Conservation (phyloP, 768 basidiomycete genomes). For the Russula brevipes region DNA sequence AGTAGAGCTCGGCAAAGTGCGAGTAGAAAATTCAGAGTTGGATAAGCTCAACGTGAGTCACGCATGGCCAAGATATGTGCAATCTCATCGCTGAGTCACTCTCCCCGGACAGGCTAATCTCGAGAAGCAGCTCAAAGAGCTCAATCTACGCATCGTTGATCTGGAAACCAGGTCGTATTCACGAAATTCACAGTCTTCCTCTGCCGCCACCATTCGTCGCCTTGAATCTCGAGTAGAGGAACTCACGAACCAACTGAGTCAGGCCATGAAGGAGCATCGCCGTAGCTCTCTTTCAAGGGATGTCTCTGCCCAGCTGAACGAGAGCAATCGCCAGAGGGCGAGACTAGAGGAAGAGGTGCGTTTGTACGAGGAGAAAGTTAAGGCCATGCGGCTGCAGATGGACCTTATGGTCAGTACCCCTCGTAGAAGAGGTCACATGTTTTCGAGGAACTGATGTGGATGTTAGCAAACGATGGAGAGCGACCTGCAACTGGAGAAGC, state of each 20-base stretch:
- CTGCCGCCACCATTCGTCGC: conserved; percentile 45
- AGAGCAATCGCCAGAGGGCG: conserved; percentile 55
- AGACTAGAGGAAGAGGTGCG: conserved; percentile 65
- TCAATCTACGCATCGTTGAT: conserved; percentile 78
- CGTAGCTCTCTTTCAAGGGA: conserved; percentile 41
- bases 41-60: conserved; percentile 67
- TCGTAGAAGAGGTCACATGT: not conserved
- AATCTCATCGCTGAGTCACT: not conserved
- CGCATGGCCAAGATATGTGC: conserved; percentile 15
- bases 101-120: conserved; percentile 54
- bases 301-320: conserved; percentile 48
- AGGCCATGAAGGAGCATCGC: conserved; percentile 44
- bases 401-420: conserved; percentile 51
- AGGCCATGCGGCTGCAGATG: conserved; percentile 51
- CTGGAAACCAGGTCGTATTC: conserved; percentile 74
- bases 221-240: conserved; percentile 71
- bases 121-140: conserved; percentile 81
- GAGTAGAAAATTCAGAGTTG: conserved; percentile 77
- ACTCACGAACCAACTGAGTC: conserved; percentile 53
- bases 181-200: conserved; percentile 38
- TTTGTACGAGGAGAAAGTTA: conserved; percentile 53
- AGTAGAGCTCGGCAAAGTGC: conserved; percentile 65
- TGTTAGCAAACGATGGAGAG: conserved; percentile 64
- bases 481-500: conserved; percentile 63
- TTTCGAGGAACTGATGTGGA: conserved; percentile 8